These are phyloP conservation scores for Talaromyces thailandensis DNA, from an alignment of 495 filamentous ascomycete species.

Conservation along the genomic window DNA sequence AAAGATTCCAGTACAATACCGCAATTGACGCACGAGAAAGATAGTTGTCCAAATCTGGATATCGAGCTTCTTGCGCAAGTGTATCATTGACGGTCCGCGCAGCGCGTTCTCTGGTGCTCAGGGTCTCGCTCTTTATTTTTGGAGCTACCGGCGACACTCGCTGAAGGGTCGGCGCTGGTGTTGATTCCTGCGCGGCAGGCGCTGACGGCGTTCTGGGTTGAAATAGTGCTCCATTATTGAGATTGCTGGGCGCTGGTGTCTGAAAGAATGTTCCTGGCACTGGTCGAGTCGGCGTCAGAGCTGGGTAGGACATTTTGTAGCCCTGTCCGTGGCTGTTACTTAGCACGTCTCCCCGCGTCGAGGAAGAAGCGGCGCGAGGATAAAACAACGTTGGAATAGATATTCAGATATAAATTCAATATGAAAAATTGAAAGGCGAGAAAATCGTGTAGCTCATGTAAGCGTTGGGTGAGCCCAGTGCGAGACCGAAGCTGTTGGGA, in stretches of 20 bases:
- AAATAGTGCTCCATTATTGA: slow-evolving; percentile 19
- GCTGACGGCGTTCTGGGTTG: slow-evolving; percentile 15
- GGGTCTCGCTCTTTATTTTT: slow-evolving; percentile 26
- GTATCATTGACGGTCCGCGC: slow-evolving; percentile 76
- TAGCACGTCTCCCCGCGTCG: slow-evolving; percentile 6
- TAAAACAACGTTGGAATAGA: neutral
- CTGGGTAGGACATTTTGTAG: slow-evolving; percentile 50
- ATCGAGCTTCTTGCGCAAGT: slow-evolving; percentile 64
- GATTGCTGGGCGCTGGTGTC: slow-evolving; percentile 48
- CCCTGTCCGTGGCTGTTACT: slow-evolving; percentile 16
- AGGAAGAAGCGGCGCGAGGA: neutral
- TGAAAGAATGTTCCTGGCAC: slow-evolving; percentile 67
- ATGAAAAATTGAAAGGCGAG: neutral
- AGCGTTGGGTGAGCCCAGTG: neutral
- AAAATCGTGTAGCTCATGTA: neutral
- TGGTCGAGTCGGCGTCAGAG: slow-evolving; percentile 54
- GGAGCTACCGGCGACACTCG: slow-evolving; percentile 27
- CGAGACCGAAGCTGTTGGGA: neutral
- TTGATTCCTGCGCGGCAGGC: slow-evolving; percentile 15
- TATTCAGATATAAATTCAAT: neutral
- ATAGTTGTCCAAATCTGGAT: slow-evolving; percentile 85
- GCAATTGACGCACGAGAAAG: slow-evolving; percentile 61
- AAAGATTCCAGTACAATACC: slow-evolving; percentile 5
- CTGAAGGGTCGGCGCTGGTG: slow-evolving; percentile 19
- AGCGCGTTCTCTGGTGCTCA: slow-evolving; percentile 68